A percentile compares a stretch with the other conserved stretches of the same genome.
Evolutionary conservation across 2,329 filamentous ascomycete species (phyloP).

Genomic region (Verticillium nubilum): DNA sequence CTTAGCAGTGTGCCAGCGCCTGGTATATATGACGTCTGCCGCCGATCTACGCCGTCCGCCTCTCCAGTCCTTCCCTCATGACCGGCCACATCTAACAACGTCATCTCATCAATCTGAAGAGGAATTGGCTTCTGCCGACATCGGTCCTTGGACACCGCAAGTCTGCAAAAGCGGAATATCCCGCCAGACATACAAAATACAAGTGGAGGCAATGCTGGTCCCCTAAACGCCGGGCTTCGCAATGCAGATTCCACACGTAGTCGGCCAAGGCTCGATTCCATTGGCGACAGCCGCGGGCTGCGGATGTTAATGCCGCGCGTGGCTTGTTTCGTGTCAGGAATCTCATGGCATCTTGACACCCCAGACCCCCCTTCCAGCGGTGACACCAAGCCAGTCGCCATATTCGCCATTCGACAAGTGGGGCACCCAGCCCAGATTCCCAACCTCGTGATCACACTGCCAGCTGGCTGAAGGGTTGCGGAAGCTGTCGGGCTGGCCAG

Average conservation of each 20-base stretch:
- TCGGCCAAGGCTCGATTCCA: not conserved
- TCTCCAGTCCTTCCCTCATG: not conserved
- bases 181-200: not conserved
- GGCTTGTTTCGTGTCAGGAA: not conserved
- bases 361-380: conserved; percentile 76
- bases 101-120: not conserved
- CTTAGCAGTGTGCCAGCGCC: not conserved
- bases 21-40: not conserved
- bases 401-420: conserved; percentile 61
- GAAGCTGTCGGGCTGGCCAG: conserved; percentile 47
- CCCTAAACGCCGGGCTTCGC: conserved; percentile 16
- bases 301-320: not conserved
- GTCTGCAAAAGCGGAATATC: not conserved
- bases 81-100: not conserved
- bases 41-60: not conserved
- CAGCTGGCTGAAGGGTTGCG: conserved; percentile 70
- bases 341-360: conserved; percentile 46
- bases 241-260: conserved; percentile 13
- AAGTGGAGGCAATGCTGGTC: not conserved
- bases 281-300: not conserved
- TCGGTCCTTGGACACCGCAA: not conserved
- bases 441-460: conserved; percentile 83
- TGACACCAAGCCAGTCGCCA: conserved; percentile 80
- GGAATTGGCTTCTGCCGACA: not conserved
- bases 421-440: conserved; percentile 80